Conservation (phyloP, 345 rosid genomes). For the Draba incana region DNA sequence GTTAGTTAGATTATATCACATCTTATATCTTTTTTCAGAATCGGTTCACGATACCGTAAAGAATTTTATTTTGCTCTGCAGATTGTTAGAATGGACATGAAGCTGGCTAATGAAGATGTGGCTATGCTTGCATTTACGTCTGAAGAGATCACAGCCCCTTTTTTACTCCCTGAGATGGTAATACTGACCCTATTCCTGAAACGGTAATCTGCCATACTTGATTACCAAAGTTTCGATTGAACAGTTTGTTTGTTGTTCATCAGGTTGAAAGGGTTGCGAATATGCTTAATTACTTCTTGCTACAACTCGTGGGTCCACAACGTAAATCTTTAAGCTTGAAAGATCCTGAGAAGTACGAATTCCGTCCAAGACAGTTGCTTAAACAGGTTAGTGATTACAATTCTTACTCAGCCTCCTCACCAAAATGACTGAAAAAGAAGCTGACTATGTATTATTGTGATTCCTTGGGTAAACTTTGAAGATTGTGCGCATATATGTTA, state of each 20-base stretch:
- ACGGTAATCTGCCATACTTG: background rate
- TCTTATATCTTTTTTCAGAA: slow-evolving; percentile 8
- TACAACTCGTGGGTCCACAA: slow-evolving; percentile 98
- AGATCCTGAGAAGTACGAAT: slow-evolving; percentile 97
- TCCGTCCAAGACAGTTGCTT: slow-evolving; percentile 92
- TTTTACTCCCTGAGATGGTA: slow-evolving; percentile 99
- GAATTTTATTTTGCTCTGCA: slow-evolving; percentile 41
- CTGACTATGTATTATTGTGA: slow-evolving; percentile 11
- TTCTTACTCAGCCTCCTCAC: slow-evolving; percentile 3
- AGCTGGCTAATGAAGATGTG: slow-evolving; percentile 98
- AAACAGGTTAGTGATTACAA: slow-evolving; percentile 65
- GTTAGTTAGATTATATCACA: slow-evolving; percentile 50
- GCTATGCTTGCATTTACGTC: slow-evolving; percentile 93
- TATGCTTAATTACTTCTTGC: slow-evolving; percentile 95
- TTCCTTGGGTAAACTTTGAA: slow-evolving; percentile 45
- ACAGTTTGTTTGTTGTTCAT: slow-evolving; percentile 27
- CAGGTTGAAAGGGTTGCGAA: slow-evolving; percentile 97
- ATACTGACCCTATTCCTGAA: slow-evolving; percentile 7
- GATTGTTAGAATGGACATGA: slow-evolving; percentile 95
- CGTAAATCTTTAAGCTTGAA: slow-evolving; percentile 86
- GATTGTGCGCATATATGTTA: slow-evolving; percentile 91
- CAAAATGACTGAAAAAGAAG: slow-evolving; percentile 5
- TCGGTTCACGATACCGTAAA: slow-evolving; percentile 19
- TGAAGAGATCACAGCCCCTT: slow-evolving; percentile 92
- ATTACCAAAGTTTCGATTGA: slow-evolving; percentile 13